phyloP scores from a whole-genome alignment of 768 basidiomycete species.

The Tricholoma hemisulphureum region DNA sequence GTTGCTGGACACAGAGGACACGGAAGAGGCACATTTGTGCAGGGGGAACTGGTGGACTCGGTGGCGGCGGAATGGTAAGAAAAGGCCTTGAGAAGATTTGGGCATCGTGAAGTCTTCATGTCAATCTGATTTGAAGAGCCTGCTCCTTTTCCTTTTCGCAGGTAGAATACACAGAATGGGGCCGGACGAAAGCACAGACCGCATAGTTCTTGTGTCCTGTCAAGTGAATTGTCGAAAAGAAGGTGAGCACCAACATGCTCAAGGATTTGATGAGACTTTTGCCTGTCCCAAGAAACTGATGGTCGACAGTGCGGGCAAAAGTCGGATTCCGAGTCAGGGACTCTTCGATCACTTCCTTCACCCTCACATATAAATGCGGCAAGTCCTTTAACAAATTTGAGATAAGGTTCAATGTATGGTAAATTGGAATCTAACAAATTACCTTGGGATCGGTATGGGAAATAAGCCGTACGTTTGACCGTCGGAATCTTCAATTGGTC shows the following conservation, averaged over 20 bases:
- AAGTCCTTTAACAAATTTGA: background rate
- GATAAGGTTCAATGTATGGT: background rate
- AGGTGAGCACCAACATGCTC: slow-evolving; percentile 9
- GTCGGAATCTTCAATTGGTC: background rate
- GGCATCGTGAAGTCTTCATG: slow-evolving; percentile 3
- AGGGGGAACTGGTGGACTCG: slow-evolving; percentile 5
- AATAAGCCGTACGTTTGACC: background rate
- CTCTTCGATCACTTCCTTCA: background rate
- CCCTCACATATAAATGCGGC: background rate
- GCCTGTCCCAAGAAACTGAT: too few relatives aligned
- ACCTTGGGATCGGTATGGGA: background rate
- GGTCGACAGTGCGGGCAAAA: background rate
- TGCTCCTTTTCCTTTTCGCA: slow-evolving; percentile 4
- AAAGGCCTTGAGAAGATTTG: slow-evolving; percentile 6
- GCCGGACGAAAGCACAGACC: slow-evolving; percentile 6
- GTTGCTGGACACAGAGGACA: slow-evolving; percentile 6
- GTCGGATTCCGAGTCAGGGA: background rate
- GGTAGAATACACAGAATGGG: slow-evolving; percentile 6
- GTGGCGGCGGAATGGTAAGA: slow-evolving; percentile 8
- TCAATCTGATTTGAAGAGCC: slow-evolving; percentile 6
- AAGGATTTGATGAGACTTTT: slow-evolving; percentile 8
- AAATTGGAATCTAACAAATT: background rate
- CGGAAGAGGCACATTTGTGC: slow-evolving; percentile 8
- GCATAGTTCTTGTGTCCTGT: slow-evolving; percentile 1
- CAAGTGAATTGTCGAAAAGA: too few relatives aligned